phyloP scores from a whole-genome alignment of 106 monocot genomes.

The Alisma plantagoaquatica region DNA sequence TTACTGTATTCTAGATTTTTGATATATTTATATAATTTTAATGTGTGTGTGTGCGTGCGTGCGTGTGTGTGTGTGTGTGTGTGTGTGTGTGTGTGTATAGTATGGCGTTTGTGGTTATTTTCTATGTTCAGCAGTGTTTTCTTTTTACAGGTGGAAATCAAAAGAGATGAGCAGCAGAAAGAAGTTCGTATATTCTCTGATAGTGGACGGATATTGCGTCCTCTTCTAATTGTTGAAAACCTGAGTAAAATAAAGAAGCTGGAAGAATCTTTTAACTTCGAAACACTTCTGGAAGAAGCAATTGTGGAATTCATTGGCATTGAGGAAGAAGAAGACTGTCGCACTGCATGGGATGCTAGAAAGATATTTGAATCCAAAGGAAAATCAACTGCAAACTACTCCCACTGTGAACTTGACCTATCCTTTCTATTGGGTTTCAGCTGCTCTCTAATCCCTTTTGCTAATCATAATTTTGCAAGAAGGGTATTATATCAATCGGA shows the following conservation, averaged over 20 bases:
- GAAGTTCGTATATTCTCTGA: slow-evolving; percentile 89
- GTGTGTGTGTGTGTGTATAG: too few relatives aligned
- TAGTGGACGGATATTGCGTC: slow-evolving; percentile 69
- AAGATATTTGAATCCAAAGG: slow-evolving; percentile 34
- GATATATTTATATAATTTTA: too few relatives aligned
- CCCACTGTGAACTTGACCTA: slow-evolving; percentile 80
- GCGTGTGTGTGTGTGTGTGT: too few relatives aligned
- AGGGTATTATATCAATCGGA: slow-evolving; percentile 83
- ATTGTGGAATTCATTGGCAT: slow-evolving; percentile 76
- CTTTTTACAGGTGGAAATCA: slow-evolving; percentile 79
- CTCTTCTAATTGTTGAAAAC: slow-evolving; percentile 87
- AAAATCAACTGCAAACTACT: slow-evolving; percentile 18
- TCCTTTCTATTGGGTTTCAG: slow-evolving; percentile 84
- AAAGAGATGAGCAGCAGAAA: slow-evolving; percentile 56
- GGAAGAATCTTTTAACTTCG: slow-evolving; percentile 35
- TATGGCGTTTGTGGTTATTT: too few relatives aligned
- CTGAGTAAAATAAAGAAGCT: slow-evolving; percentile 39
- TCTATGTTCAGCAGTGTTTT: too few relatives aligned
- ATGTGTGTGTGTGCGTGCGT: too few relatives aligned
- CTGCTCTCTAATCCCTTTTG: slow-evolving; percentile 91
- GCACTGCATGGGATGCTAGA: slow-evolving; percentile 65
- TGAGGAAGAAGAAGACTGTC: slow-evolving; percentile 92
- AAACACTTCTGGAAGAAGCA: slow-evolving; percentile 60
- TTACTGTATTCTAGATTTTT: too few relatives aligned
- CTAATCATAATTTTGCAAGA: slow-evolving; percentile 87